Evolutionary conservation across 352 stramenopile species (phyloP), one percentile per base, ranked within the genome.

Genomic region (Globisporangium uncinulatum): DNA sequence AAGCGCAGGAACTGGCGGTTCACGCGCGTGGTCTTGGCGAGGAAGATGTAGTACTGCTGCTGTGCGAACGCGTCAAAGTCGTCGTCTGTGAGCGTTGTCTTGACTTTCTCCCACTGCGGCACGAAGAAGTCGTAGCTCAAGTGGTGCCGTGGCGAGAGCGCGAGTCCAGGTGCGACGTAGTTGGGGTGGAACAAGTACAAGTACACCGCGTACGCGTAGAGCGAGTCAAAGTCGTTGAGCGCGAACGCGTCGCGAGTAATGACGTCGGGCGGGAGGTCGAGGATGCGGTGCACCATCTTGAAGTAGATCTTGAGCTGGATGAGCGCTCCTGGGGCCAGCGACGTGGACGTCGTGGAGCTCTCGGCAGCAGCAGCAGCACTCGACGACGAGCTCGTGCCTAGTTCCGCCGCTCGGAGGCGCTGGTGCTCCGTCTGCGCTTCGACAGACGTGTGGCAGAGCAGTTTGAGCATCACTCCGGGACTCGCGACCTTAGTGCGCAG

Each of bases 291-390:
- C 1, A 71, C 69, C 21, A 91, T 73, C 54, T 84, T 85, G 45
- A 91, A 89, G 60, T 90, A 93, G 8, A 74, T 67, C n/a, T 82
- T 71, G 10, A 89, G 64, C 50, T 93, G 83, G 1, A 81, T 31
- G 58, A 85, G 77, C 0, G 76, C 80, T 3, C 66, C 73, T 10
- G 69, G 62, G 0, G 80, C 79, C 13, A 89, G 63, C 3, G 62
- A 80, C 11, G 80, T 89, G 0, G 78, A 65, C 2, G 69, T 80
- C 0, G 76, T 85, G 20, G 74, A 84, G 34, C 65, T 83, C 44
- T 88, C 76, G 8, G 65, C 57, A 19, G 45, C 61, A 0, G 70
- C 59, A 4, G 64, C 55, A 54, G 49, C 49, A 21, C 10, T 43
- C 1, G 49, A 24, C 14, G 49, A n/a, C 11, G 11, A n/a, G 32